Base-by-base conservation (phyloP, 768 basidiomycete species). In the Cystofilobasidium bisporidii region DNA sequence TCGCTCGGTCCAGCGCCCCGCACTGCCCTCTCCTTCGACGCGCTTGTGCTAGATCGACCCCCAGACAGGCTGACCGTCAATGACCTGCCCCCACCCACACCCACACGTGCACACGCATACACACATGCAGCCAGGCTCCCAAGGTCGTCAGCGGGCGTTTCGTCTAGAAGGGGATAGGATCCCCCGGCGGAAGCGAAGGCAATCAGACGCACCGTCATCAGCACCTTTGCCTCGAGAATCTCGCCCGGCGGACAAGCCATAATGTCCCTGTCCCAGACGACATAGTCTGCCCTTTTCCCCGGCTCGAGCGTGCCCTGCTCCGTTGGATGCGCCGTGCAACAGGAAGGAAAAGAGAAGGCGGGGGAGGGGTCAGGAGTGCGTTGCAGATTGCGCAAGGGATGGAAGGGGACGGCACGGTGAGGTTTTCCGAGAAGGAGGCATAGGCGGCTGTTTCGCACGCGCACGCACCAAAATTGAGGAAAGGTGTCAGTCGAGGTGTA, bases 271-370 rank as follows among this genome's bases (percentile, higher is more conserved):
- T 91, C 85, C 61, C 93, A 81, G 2, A 96, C 78, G 47, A 92
- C 88, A 71, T 88, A 91, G 76, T 97, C 93, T 2, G 91, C 92
- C 71, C 85, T 83, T 76, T 91, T 91, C 4, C 91, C 91, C 0
- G 81, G 78, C 0, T 78, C 78, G 40, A 98, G 81, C 0, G 87
- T 88, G 1, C 93, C 93, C 0, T 36, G 40, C n/a, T n/a, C n/a
- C n/a, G n/a, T n/a, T n/a, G n/a, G n/a, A n/a, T n/a, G n/a, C n/a
- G n/a, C n/a, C n/a, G n/a, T n/a, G n/a, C n/a, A n/a, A n/a, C n/a
- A n/a, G n/a, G n/a, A n/a, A n/a, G n/a, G n/a, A n/a, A n/a, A n/a
- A n/a, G n/a, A n/a, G n/a, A n/a, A n/a, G n/a, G n/a, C n/a, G n/a
- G n/a, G n/a, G n/a, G n/a, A n/a, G n/a, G n/a, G n/a, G n/a, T n/a